Evolutionary conservation across 108 stramenopile genomes (phyloP), one percentile per base, ranked within the genome.

Genomic region (Pinguiococcus pyrenoidosus): DNA sequence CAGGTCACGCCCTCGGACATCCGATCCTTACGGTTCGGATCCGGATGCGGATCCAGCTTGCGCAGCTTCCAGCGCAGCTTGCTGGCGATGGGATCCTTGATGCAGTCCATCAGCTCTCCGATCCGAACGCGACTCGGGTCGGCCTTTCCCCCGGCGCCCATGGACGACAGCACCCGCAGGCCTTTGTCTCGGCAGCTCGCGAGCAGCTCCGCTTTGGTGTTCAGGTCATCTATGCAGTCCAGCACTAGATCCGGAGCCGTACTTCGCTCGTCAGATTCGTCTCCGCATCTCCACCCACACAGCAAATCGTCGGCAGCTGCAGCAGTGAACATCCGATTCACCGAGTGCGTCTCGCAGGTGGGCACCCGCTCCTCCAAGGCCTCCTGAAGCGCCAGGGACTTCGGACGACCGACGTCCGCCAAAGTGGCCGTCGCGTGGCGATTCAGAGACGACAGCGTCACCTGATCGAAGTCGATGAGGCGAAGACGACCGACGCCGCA

Each of bases 191-290:
- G 53, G 69, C 89, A 94, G 46, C 80, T 49, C 20, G 71, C 55
- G 18, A 99, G 57, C 23, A 99, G 75, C 24, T 80, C 69, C 0
- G 84, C 83, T 66, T 99, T 99, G 47, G 96, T 99, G 38, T 86
- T 78, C 16, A 88, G 75, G 73, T 99, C 96, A 69, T 99, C 96
- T 60, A 99, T 99, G 42, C 88, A 89, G 59, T 99, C 96, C 45
- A 99, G 73, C 22, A 99, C 77, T 86, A 56, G 66, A 20, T 40
- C 9, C 18, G 39, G 16, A 40, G 39, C 18, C 1, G 17, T 18
- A 20, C 18, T 18, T 18, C 16, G 0, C 37, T 35, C 55, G 17
- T 29, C 42, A 9, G 27, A 22, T 6, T 17, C 29, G 17, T 16
- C 37, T 20, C 16, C 45, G n/a, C n/a, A n/a, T 17, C 1, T 6